Evolutionary conservation across 768 basidiomycete species (phyloP), one percentile per base, ranked within the genome.

Genomic region (Candolleomyces eurysporus): DNA sequence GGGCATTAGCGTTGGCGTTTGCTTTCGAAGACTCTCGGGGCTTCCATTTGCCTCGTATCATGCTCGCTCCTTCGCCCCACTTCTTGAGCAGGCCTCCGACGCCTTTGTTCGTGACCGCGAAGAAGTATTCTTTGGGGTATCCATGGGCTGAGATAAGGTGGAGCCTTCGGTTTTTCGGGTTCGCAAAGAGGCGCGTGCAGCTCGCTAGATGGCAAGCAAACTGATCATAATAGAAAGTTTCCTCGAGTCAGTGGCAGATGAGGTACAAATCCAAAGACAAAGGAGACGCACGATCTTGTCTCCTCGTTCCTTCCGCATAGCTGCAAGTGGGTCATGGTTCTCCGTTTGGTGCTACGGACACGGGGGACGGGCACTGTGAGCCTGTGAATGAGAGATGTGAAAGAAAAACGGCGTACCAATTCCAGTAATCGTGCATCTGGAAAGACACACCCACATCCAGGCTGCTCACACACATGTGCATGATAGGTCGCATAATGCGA

Each of bases 91-190:
- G 75, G 4, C 89, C 91, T 13, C 92, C 92, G 13, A 94, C 85
- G 21, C 94, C 94, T 70, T 91, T 94, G 74, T 95, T 95, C 16
- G 92, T 94, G 19, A 96, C 89, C 19, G 90, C 85, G 71, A 96
- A 96, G 74, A 93, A 96, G 72, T 89, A 96, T 68, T 94, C 85
- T 69, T 92, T 92, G 5, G 94, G 93, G 69, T 89, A 96, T 55
- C 81, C 84, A 67, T 96, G 94, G 14, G 79, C 84, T 66, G 88
- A 81, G 50, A 96, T 91, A 57, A 96, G 82, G 76, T 96, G 94
- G 48, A 91, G 77, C 22, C 94, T 78, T 17, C 94, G 82, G 16
- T 84, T 75, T 72, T 91, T 93, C 0, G 94, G 94, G 1, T 84
- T 88, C 8, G 75, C 68, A 71, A 94, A 96, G 11, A 79, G 66